phyloP scores from a whole-genome alignment of 176 grass and related monocot species.

The Ensete ventricosum region DNA sequence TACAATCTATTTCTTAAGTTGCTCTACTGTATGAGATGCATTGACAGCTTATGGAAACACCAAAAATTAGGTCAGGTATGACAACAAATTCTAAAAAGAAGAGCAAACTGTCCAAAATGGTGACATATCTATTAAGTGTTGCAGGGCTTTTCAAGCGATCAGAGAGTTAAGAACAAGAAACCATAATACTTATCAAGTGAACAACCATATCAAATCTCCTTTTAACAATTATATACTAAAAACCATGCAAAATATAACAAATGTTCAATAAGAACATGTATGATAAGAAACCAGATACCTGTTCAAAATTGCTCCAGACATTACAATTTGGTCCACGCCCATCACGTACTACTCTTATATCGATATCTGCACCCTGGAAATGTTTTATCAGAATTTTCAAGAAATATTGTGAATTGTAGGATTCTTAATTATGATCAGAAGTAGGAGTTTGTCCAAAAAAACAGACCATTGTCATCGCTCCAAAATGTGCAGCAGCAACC shows the following conservation, averaged over 20 bases:
- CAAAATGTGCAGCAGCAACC: slow-evolving; percentile 91
- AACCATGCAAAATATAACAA: not conserved
- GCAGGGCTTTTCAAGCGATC: not conserved
- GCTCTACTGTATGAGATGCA: no score
- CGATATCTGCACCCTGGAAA: slow-evolving; percentile 98
- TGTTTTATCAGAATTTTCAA: slow-evolving; percentile 30
- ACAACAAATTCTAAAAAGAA: no score
- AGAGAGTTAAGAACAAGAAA: not conserved
- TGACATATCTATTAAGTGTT: not conserved
- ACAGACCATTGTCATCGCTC: slow-evolving; percentile 96
- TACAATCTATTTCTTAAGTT: no score
- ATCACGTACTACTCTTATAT: slow-evolving; percentile 95
- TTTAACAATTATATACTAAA: not conserved
- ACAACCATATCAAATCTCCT: not conserved
- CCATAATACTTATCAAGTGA: not conserved
- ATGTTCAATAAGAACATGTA: no score
- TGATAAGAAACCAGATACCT: slow-evolving; percentile 35
- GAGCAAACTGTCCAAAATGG: no score
- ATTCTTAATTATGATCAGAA: not conserved
- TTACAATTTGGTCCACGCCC: slow-evolving; percentile 90
- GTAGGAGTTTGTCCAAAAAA: not conserved
- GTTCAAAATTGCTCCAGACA: slow-evolving; percentile 96
- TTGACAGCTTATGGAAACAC: no score
- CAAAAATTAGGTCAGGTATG: no score
- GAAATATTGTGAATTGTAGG: not conserved